Conservation (phyloP, 179 eudicot genomes). For the Silene vulgaris region DNA sequence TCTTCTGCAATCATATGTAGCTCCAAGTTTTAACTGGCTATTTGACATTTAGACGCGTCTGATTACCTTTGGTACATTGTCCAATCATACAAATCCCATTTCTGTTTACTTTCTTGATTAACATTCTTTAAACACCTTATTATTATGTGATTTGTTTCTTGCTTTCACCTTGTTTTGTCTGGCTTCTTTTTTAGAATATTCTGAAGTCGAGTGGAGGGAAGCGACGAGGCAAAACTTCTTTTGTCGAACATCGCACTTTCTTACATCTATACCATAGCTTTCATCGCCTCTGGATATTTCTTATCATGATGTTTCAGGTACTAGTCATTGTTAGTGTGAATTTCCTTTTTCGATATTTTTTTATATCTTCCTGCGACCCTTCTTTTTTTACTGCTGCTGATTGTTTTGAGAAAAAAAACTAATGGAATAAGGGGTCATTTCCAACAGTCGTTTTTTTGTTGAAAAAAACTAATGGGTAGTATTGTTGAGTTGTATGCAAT, state of each 20-base stretch:
- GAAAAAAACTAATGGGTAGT: background rate
- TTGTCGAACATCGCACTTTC: constrained; percentile 96
- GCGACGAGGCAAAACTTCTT: constrained; percentile 85
- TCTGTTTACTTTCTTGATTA: background rate
- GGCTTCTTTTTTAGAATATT: constrained; percentile 36
- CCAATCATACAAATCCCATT: background rate
- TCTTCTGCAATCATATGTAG: background rate
- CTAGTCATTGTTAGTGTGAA: background rate
- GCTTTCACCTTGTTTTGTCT: constrained; percentile 15
- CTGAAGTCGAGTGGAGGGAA: constrained; percentile 57
- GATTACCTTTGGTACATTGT: background rate
- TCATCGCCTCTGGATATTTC: constrained; percentile 98
- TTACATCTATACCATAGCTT: constrained; percentile 95
- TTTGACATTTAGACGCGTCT: background rate
- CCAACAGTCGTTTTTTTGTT: background rate
- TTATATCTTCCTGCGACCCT: background rate
- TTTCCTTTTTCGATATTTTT: background rate
- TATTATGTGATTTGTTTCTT: background rate
- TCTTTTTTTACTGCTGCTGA: background rate
- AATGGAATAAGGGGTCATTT: background rate
- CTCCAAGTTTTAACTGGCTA: background rate
- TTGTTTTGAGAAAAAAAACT: background rate
- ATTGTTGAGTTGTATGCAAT: background rate
- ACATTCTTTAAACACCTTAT: background rate
- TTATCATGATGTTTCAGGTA: constrained; percentile 97